A percentile compares a stretch with the other conserved stretches of the same genome.
Conservation (phyloP, 2,329 filamentous ascomycete genomes). For the Alternaria viburni region DNA sequence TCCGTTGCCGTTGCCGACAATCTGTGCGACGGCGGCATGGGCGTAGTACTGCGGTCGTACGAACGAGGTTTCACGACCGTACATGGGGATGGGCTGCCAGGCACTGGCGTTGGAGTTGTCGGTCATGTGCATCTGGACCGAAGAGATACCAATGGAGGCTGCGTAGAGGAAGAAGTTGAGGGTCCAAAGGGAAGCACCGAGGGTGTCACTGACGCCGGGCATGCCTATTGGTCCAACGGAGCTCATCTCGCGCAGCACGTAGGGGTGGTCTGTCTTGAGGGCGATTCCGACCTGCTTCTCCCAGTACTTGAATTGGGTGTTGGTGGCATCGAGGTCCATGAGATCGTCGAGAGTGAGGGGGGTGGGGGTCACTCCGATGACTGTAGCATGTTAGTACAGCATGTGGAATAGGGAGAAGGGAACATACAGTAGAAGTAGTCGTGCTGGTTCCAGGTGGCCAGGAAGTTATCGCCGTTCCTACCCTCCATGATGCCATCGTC, state of each 20-base stretch:
- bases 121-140: constrained; percentile 62
- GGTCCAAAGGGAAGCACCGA: constrained; percentile 59
- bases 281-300: constrained; percentile 52
- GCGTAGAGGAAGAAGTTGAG: constrained; percentile 61
- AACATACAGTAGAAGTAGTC: constrained; percentile 59
- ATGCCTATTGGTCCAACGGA: constrained; percentile 58
- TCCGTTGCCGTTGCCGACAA: constrained; percentile 56
- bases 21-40: constrained; percentile 58
- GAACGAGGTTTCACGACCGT: constrained; percentile 51
- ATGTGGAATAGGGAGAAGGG: neutral
- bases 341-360: constrained; percentile 54
- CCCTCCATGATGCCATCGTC: constrained; percentile 48
- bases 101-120: constrained; percentile 59
- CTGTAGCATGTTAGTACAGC: constrained; percentile 28
- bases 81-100: constrained; percentile 55
- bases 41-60: constrained; percentile 60
- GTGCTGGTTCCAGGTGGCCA: constrained; percentile 60
- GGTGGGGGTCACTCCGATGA: constrained; percentile 55
- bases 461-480: constrained; percentile 47
- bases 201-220: constrained; percentile 55
- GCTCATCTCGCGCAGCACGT: constrained; percentile 60
- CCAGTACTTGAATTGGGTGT: constrained; percentile 58
- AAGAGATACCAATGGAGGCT: constrained; percentile 55
- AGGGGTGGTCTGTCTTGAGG: constrained; percentile 52
- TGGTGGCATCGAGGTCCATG: constrained; percentile 55